Evolutionary conservation across 2,329 filamentous ascomycete genomes (phyloP).

Genomic region (Parastagonospora nodorum): DNA sequence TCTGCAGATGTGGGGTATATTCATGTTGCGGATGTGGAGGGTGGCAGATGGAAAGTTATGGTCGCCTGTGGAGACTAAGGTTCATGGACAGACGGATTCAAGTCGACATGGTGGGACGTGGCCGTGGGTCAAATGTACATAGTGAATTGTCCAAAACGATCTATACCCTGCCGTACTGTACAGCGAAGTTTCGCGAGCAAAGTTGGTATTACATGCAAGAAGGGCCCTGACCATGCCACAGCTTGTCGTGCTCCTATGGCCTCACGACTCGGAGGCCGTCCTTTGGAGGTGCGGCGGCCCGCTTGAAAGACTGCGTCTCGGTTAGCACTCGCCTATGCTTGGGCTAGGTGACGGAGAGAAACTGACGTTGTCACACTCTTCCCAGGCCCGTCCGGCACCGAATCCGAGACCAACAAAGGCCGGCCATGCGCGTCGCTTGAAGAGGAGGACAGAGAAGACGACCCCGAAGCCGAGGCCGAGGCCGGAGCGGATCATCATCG

Average conservation of each 20-base stretch:
- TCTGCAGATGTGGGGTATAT: conserved; percentile 17
- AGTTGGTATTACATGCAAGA: conserved; percentile 21
- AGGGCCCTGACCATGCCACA: conserved; percentile 4
- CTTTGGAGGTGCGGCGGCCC: conserved; percentile 53
- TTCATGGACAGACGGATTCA: background rate
- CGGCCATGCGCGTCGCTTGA: conserved; percentile 97
- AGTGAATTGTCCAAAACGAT: conserved; percentile 34
- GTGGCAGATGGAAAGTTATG: conserved; percentile 29
- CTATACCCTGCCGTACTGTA: conserved; percentile 44
- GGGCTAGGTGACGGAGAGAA: background rate
- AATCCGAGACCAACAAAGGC: conserved; percentile 95
- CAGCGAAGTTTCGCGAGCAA: conserved; percentile 32
- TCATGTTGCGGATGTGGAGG: conserved; percentile 17
- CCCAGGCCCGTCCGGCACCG: conserved; percentile 93
- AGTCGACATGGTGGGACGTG: background rate
- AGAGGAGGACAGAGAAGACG: conserved; percentile 96
- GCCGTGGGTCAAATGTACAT: conserved; percentile 28
- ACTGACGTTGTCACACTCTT: conserved; percentile 86
- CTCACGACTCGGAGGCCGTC: conserved; percentile 56
- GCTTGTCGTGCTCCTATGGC: conserved; percentile 37
- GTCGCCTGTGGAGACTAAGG: conserved; percentile 14
- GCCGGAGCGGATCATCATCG: conserved; percentile 93
- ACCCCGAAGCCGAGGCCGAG: conserved; percentile 97
- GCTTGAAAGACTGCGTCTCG: conserved; percentile 55
- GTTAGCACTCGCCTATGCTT: background rate